These are phyloP conservation scores for Eucalyptus erythrocorys DNA, from an alignment of 345 rosid genomes.

Conservation along the genomic window DNA sequence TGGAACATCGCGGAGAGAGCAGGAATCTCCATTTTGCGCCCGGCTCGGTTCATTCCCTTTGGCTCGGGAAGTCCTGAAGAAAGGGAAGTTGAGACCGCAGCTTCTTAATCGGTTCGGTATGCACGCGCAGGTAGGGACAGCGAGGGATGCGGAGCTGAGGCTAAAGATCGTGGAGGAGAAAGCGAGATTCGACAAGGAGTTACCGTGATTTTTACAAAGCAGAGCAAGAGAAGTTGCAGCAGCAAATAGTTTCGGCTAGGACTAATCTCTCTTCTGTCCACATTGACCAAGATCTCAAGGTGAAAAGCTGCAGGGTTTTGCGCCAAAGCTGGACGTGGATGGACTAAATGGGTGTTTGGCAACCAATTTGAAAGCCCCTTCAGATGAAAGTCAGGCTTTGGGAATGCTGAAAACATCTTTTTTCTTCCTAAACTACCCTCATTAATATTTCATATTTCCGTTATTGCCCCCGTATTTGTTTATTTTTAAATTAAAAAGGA, in stretches of 20 bases:
- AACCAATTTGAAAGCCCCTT: too few species aligned
- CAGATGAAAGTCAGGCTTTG: too few species aligned
- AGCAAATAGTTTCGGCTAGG: slow-evolving; percentile 59
- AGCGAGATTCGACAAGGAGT: slow-evolving; percentile 70
- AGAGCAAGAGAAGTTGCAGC: slow-evolving; percentile 82
- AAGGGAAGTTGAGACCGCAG: slow-evolving; percentile 79
- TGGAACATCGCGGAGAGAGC: slow-evolving; percentile 92
- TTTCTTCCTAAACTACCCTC: too few species aligned
- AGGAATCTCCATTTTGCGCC: slow-evolving; percentile 80
- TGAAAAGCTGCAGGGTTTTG: slow-evolving; percentile 88
- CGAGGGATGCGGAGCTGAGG: slow-evolving; percentile 76
- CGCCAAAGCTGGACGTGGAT: slow-evolving; percentile 75
- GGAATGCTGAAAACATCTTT: too few species aligned
- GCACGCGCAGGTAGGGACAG: slow-evolving; percentile 90
- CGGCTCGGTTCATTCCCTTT: slow-evolving; percentile 75
- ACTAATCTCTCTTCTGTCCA: slow-evolving; percentile 51
- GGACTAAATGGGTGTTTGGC: slow-evolving; percentile 14
- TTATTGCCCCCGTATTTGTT: too few species aligned
- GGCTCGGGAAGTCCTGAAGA: slow-evolving; percentile 93
- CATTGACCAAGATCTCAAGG: slow-evolving; percentile 71
- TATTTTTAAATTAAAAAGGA: too few species aligned
- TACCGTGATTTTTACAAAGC: slow-evolving; percentile 49
- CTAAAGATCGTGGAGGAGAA: slow-evolving; percentile 85
- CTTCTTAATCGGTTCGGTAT: slow-evolving; percentile 80
- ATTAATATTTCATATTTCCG: too few species aligned